Evolutionary conservation across 2,329 filamentous ascomycete species (phyloP), one percentile per base, ranked within the genome.

Genomic region (Fusarium haematococcum): DNA sequence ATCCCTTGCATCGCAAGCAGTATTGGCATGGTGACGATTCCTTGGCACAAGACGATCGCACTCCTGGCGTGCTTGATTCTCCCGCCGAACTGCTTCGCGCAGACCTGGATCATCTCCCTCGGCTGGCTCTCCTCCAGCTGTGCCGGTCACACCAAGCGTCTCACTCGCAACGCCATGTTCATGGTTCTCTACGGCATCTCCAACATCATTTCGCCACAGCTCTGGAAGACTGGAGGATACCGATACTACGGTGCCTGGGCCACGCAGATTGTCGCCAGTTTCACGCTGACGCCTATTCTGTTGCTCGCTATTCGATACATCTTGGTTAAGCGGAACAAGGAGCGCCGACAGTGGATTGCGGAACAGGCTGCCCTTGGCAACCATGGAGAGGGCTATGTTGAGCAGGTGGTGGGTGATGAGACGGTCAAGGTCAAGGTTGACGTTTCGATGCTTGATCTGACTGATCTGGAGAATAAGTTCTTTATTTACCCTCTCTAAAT

Each of bases 71-170:
- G 61, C 60, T 68, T 43, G 72, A 70, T 68, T 6, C 57, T 73
- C 2, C 68, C 70, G 1, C 68, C 65, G 4, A 73, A 73, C 41
- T 69, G 68, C 18, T 73, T 73, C 23, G 70, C 68, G 8, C 69
- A 71, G 45, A 73, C 70, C 6, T 73, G 69, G 68, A 73, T 73
- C 27, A 69, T 73, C 23, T 64, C 70, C 3, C 62, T 73, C 1
- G 70, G 70, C 2, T 73, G 70, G 76, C 68, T 39, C 39, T 78
- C 45, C 64, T 77, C 35, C 43, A 76, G 72, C 41, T 78, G 66
- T 37, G 82, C 82, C 0, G 82, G 84, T 1, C 83, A 85, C 67
- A 85, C 84, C 0, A 86, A 86, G 76, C 85, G 85, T 70, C 83
- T 83, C 3, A 84, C 83, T 1, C 79, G 83, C 25, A 84, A 83